A percentile compares a stretch with the other conserved stretches of the same genome.
Conservation (phyloP, 2,329 filamentous ascomycete genomes). For the Fusarium citri region DNA sequence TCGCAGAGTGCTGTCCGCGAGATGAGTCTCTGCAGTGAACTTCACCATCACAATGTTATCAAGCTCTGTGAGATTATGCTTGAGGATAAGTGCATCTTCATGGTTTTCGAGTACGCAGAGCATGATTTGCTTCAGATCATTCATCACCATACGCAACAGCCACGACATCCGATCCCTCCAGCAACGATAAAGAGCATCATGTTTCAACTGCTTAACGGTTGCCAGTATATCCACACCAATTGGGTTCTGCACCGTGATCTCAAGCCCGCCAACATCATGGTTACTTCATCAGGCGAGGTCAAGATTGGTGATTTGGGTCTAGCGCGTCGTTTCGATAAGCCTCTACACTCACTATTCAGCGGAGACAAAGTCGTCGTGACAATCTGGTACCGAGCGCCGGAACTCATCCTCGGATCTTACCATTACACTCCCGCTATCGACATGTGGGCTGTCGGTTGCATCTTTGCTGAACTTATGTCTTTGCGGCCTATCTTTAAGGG, state of each 20-base stretch:
- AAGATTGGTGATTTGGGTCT: slow-evolving; percentile 96
- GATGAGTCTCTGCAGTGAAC: slow-evolving; percentile 95
- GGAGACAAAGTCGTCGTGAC: slow-evolving; percentile 99
- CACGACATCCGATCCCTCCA: slow-evolving; percentile 88
- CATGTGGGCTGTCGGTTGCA: slow-evolving; percentile 97
- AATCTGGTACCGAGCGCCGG: slow-evolving; percentile 98
- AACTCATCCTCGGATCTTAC: slow-evolving; percentile 89
- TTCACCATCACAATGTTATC: slow-evolving; percentile 90
- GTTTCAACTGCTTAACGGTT: slow-evolving; percentile 94
- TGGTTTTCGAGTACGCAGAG: slow-evolving; percentile 99
- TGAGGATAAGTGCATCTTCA: slow-evolving; percentile 99
- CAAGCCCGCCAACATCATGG: slow-evolving; percentile 99
- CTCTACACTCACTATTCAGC: slow-evolving; percentile 87
- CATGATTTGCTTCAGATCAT: slow-evolving; percentile 98
- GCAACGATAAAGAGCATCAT: slow-evolving; percentile 92
- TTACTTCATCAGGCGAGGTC: slow-evolving; percentile 88
- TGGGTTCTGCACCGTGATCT: slow-evolving; percentile 98
- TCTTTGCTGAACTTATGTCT: slow-evolving; percentile 93
- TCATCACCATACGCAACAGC: slow-evolving; percentile 93
- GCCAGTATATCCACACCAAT: slow-evolving; percentile 93
- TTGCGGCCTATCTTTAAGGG: slow-evolving; percentile 97
- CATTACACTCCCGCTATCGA: slow-evolving; percentile 98
- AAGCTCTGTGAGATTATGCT: slow-evolving; percentile 94
- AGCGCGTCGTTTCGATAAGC: slow-evolving; percentile 93
- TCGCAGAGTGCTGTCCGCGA: slow-evolving; percentile 97